These are phyloP conservation scores for Myriosclerotinia scirpicola DNA, from an alignment of 2,329 filamentous ascomycete genomes.

Conservation along the genomic window DNA sequence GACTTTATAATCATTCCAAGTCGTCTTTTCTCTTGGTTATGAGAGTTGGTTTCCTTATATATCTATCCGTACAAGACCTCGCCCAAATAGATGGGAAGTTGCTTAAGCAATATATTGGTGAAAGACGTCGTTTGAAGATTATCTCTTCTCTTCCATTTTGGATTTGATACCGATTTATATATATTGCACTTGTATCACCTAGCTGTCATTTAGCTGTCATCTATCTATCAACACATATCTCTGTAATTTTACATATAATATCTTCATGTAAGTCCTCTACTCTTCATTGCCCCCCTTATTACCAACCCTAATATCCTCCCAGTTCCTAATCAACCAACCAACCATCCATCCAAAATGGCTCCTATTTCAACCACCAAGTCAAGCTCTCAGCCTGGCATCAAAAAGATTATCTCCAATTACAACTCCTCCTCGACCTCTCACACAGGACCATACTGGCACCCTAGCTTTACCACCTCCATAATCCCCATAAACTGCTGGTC, in stretches of 20 bases:
- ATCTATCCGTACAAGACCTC: too few species aligned
- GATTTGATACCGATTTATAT: too few species aligned
- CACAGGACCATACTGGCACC: constrained; percentile 1
- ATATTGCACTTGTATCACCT: not conserved
- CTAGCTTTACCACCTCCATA: constrained; percentile 20
- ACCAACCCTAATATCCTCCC: not conserved
- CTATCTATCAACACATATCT: too few species aligned
- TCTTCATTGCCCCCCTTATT: not conserved
- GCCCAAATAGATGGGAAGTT: too few species aligned
- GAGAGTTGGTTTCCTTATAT: too few species aligned
- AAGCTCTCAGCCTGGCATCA: not conserved
- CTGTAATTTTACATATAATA: not conserved
- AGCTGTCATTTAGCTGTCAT: not conserved
- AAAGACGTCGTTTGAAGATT: too few species aligned
- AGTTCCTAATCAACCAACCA: not conserved
- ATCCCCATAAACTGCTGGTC: constrained; percentile 35
- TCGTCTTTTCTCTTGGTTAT: not conserved
- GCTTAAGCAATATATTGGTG: too few species aligned
- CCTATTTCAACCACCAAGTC: not conserved
- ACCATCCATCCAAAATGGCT: not conserved
- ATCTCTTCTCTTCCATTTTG: too few species aligned
- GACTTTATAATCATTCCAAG: not conserved
- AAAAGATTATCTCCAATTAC: not conserved
- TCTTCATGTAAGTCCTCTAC: not conserved
- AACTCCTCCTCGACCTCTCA: not conserved